These are phyloP conservation scores for Mucor mucedo DNA, from an alignment of 371 early-diverging fungal species.

Conservation along the genomic window DNA sequence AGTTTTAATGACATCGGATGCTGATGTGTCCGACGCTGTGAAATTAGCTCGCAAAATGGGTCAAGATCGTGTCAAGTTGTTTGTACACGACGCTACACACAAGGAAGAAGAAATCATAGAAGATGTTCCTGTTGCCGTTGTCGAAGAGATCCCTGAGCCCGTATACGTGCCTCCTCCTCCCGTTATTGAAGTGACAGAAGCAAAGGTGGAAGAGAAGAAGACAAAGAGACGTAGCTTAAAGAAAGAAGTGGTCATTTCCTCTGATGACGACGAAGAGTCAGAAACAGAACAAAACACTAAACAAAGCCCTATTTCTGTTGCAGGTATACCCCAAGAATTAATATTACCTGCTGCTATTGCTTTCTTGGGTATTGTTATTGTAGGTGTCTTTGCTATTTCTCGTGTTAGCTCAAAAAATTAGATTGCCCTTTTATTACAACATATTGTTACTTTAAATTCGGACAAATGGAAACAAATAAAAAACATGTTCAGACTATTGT, in stretches of 20 bases:
- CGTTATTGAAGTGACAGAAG: slow-evolving; percentile 9
- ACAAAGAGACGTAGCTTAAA: slow-evolving; percentile 17
- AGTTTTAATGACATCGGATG: slow-evolving; percentile 78
- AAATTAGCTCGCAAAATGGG: slow-evolving; percentile 77
- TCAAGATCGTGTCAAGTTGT: slow-evolving; percentile 80
- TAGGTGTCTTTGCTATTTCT: slow-evolving; percentile 63
- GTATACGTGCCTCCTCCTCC: slow-evolving; percentile 3
- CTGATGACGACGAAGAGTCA: slow-evolving; percentile 11
- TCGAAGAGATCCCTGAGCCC: slow-evolving; percentile 6
- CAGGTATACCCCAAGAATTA: slow-evolving; percentile 57
- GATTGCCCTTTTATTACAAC: not conserved
- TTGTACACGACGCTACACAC: slow-evolving; percentile 53
- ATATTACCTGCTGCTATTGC: slow-evolving; percentile 67
- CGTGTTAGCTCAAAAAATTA: slow-evolving; percentile 33
- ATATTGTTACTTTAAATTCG: too few species aligned
- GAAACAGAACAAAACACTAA: not conserved
- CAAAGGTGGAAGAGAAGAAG: slow-evolving; percentile 11
- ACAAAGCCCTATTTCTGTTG: slow-evolving; percentile 16
- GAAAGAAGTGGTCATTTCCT: slow-evolving; percentile 10
- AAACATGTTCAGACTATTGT: not conserved
- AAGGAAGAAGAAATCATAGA: slow-evolving; percentile 5
- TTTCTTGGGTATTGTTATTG: slow-evolving; percentile 61
- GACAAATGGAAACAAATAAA: not conserved
- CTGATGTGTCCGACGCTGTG: slow-evolving; percentile 85
- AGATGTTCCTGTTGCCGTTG: slow-evolving; percentile 5